Base-by-base conservation (phyloP, 306 rosid species). In the Sophora flavescens region DNA sequence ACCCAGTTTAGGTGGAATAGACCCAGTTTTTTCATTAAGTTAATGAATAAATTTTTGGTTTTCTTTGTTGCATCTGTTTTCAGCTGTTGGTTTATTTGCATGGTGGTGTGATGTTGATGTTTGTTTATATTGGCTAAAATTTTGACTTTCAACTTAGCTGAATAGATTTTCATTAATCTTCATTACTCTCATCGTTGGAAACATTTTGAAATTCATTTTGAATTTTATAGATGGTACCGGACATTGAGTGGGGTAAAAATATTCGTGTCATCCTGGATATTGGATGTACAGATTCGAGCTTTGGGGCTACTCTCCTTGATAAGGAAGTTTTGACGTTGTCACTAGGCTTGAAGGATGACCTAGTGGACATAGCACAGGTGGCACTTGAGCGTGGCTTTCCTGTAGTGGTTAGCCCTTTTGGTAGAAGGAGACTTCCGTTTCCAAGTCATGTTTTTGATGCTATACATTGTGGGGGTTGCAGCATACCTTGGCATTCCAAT, bases 171-270 rank as follows among this genome's bases (percentile, higher is more conserved):
- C 0, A 16, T 76, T 77, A 74, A 52, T 32, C 70, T 22, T 70
- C 18, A 59, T 62, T 70, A 56, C 17, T 28, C 44, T 79, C 50
- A 18, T 54, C 1, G 26, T 70, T 73, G 62, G 54, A 58, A 64
- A 73, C 67, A 41, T 51, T 82, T 76, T 86, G 50, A 83, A 41
- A 53, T 51, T 71, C 13, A 41, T 32, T 80, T 42, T 68, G 75
- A 73, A 70, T 82, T 66, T 83, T 81, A 77, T 88, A 95, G 98
- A 95, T 88, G 95, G 98, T 95, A 79, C 98, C 97, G 12, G 98
- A 95, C 85, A 89, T 95, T 44, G 97, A 92, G 64, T 95, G 97
- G 97, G 98, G 98, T 53, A 92, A 95, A 86, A 92, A 90, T 81
- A 91, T 95, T 56, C 97, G 90, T 47, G 70, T 90, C 57, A 84